Conservation (phyloP, 768 basidiomycete species). For the Amanita rimosa region DNA sequence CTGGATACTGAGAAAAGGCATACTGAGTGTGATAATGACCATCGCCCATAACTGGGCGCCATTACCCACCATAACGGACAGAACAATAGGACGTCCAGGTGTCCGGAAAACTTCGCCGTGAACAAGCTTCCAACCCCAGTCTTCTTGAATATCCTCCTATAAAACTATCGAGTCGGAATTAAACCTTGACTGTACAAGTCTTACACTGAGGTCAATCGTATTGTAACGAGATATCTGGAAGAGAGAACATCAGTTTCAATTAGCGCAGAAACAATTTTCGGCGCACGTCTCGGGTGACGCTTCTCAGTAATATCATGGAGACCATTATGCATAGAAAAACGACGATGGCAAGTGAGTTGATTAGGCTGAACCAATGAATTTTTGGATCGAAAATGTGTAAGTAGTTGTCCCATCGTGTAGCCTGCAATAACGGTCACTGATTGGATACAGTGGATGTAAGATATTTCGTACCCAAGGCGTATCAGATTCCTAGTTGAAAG, state of each 20-base stretch:
- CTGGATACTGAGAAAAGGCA: background rate
- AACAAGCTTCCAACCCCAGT: slow-evolving; percentile 97
- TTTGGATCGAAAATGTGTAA: slow-evolving; percentile 87
- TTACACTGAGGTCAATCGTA: slow-evolving; percentile 79
- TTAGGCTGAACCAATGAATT: slow-evolving; percentile 94
- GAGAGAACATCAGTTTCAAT: slow-evolving; percentile 10
- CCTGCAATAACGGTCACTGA: slow-evolving; percentile 31
- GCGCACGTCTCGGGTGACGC: slow-evolving; percentile 78
- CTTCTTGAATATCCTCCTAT: slow-evolving; percentile 93
- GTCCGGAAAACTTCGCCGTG: slow-evolving; percentile 94
- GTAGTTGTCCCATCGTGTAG: slow-evolving; percentile 94
- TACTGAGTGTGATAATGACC: slow-evolving; percentile 80
- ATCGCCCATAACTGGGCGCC: slow-evolving; percentile 80
- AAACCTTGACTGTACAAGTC: slow-evolving; percentile 12
- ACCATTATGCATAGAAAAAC: slow-evolving; percentile 91
- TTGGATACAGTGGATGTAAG: background rate
- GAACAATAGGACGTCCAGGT: slow-evolving; percentile 62
- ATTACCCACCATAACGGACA: slow-evolving; percentile 86
- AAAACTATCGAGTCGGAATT: slow-evolving; percentile 1
- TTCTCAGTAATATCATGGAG: slow-evolving; percentile 78
- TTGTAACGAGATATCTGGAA: slow-evolving; percentile 87
- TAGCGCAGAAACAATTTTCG: background rate
- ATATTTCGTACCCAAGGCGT: slow-evolving; percentile 59
- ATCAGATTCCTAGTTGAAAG: slow-evolving; percentile 52
- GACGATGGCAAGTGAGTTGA: slow-evolving; percentile 89